Evolutionary conservation across 352 stramenopile species (phyloP), one percentile per base, ranked within the genome.

Genomic region (Pythium sukuiense): DNA sequence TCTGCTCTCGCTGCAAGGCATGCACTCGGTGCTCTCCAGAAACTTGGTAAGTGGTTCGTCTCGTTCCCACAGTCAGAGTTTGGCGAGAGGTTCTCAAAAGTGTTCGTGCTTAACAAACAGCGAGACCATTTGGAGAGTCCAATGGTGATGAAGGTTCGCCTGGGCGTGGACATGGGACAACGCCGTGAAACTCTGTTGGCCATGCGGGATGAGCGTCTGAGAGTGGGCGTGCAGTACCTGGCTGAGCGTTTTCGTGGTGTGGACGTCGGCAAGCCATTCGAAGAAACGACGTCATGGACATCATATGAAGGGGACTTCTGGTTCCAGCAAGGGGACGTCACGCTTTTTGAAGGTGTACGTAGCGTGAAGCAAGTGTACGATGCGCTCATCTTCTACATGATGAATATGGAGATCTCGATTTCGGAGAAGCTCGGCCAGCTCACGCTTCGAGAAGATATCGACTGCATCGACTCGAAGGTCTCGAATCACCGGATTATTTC

Each of bases 331-430:
- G 74, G 70, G 48, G 71, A 85, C 35, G 55, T 85, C 50, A 69
- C 72, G 14, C 76, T 75, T 20, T 86, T 89, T 56, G 73, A 76
- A 12, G 67, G 70, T 12, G 71, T 78, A 0, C 49, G 69, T 29
- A 85, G 73, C 3, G 67, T 87, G 27, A 73, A 73, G n/a, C 66
- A 87, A 37, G 77, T 87, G n/a, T 88, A 75, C 37, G 79, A 90
- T 18, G 69, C 74, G 12, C 61, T 85, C 8, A 53, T 77, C 8
- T 78, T 69, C 16, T 85, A 79, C 66, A 71, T 79, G 49, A 33
- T 76, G 14, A 86, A 83, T 30, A 79, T 88, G 70, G 77, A 90
- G 58, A 88, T 87, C 55, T 79, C 62, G 4, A 79, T 90, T n/a
- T 83, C 77, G 4, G 78, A 85, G 55, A 53, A 70, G 14, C 52